Conservation (phyloP, 192 early-diverging fungal species). For the Rhizophagus sp. region DNA sequence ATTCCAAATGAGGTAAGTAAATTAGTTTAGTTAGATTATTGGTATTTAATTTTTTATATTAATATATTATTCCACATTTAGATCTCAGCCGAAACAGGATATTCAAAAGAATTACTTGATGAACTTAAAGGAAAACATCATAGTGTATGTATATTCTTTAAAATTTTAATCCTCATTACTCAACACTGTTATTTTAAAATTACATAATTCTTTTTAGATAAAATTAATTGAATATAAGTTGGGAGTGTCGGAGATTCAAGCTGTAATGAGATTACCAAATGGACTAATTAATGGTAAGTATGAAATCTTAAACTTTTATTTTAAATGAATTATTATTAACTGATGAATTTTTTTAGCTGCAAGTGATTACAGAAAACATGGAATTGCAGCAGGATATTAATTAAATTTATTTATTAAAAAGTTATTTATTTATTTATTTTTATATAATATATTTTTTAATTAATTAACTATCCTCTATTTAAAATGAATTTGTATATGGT, state of each 20-base stretch:
- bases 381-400: slow-evolving; percentile 62
- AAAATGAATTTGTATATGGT: too few species aligned
- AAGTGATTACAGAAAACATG: slow-evolving; percentile 66
- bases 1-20: slow-evolving; percentile 62
- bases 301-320: not conserved
- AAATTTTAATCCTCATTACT: not conserved
- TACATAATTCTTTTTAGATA: not conserved
- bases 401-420: not conserved
- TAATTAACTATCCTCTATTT: too few species aligned
- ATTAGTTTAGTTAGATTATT: not conserved
- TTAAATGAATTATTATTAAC: not conserved
- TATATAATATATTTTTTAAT: too few species aligned
- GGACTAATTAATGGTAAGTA: not conserved
- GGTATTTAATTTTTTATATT: not conserved
- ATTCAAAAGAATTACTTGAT: slow-evolving; percentile 24
- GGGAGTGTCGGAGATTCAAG: not conserved
- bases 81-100: not conserved
- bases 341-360: slow-evolving; percentile 53
- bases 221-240: not conserved
- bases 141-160: not conserved
- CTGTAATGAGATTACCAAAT: not conserved
- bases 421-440: too few species aligned
- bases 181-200: too few species aligned
- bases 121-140: slow-evolving; percentile 7
- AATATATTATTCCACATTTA: not conserved